A percentile compares a stretch with the other conserved stretches of the same genome.
phyloP scores from a whole-genome alignment of 805 yeast genomes.

The Tetrapisispora arboricola region DNA sequence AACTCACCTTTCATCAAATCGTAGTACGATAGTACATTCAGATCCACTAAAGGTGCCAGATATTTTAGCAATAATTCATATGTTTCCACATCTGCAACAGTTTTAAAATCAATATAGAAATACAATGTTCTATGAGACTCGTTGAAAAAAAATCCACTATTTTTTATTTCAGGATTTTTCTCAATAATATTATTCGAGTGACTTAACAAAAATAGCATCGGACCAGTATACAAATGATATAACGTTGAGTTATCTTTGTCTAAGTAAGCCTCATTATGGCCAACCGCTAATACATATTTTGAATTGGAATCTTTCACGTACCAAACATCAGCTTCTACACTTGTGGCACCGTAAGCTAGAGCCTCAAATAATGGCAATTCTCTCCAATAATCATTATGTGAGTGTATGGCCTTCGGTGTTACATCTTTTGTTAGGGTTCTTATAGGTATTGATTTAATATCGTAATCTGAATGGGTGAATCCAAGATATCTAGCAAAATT shows the following conservation, averaged over 20 bases:
- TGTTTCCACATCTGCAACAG: constrained; percentile 33
- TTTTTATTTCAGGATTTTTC: constrained; percentile 12
- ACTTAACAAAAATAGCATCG: constrained; percentile 39
- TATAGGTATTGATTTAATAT: neutral
- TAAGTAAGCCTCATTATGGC: constrained; percentile 46
- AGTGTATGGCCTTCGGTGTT: constrained; percentile 34
- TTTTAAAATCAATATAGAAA: constrained; percentile 56
- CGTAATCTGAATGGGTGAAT: neutral
- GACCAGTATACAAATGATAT: constrained; percentile 41
- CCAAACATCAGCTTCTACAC: constrained; percentile 66
- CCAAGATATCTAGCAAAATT: neutral
- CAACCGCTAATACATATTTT: constrained; percentile 43
- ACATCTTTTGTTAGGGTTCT: constrained; percentile 17
- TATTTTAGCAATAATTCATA: constrained; percentile 37
- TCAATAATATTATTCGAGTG: constrained; percentile 33
- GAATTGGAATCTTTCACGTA: constrained; percentile 21
- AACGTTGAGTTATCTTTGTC: constrained; percentile 36
- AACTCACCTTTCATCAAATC: constrained; percentile 29
- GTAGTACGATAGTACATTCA: constrained; percentile 42
- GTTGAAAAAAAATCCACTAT: constrained; percentile 35
- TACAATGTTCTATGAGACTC: constrained; percentile 42
- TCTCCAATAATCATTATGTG: constrained; percentile 67
- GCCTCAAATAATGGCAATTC: constrained; percentile 49
- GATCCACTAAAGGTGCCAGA: constrained; percentile 38
- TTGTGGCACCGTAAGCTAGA: constrained; percentile 37